phyloP scores from a whole-genome alignment of 75 land plant species.

The Gnetum montanum region DNA sequence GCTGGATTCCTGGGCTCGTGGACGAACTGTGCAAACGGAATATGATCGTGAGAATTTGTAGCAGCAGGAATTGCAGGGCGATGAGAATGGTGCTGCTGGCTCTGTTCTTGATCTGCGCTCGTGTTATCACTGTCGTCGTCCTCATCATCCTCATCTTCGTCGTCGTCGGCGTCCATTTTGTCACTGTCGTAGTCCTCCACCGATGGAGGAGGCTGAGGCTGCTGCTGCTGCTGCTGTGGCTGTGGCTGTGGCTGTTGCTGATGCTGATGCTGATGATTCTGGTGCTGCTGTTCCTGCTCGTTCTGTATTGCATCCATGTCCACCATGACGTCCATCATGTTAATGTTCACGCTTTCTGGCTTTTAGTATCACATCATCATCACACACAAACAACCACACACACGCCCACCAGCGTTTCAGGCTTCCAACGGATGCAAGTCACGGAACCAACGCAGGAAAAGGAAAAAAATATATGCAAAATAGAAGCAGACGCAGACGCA shows the following conservation, averaged over 20 bases:
- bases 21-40: slow-evolving; percentile 4
- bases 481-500: no score
- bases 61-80: neutral
- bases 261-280: no score
- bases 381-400: no score
- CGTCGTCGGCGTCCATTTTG: slow-evolving; percentile 5
- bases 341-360: neutral
- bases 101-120: neutral
- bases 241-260: neutral
- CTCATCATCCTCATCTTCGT: neutral
- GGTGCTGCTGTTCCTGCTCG: neutral
- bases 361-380: no score
- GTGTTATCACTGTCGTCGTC: slow-evolving; percentile 8
- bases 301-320: neutral
- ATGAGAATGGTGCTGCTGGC: neutral
- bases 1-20: neutral
- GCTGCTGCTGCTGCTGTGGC: neutral
- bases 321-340: slow-evolving; percentile 5
- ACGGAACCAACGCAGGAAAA: no score
- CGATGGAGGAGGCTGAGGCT: neutral
- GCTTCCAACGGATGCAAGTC: no score
- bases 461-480: neutral
- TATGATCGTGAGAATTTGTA: neutral
- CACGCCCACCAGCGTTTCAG: no score
- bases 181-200: slow-evolving; percentile 6